Evolutionary conservation across 163 green algal species (phyloP), one percentile per base, ranked within the genome.

Genomic region (Coccomyxa subellipsoidea): DNA sequence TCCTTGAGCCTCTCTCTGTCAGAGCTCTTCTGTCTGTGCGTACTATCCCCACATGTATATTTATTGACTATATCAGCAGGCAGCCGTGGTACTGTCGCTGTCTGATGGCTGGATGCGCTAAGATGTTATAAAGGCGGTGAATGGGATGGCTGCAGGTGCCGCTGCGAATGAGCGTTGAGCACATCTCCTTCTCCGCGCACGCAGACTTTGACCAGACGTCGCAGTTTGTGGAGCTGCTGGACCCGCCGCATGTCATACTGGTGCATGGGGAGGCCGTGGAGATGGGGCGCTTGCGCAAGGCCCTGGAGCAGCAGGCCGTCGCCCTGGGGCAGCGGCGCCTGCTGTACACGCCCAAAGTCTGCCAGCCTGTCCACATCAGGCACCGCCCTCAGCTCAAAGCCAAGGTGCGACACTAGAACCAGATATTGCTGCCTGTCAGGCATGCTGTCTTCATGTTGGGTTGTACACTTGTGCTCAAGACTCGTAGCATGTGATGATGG

Each of bases 171-270:
- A 85, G 90, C 25, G 96, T 99, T 38, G 93, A 98, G 79, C 93
- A 95, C 84, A 98, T 99, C 77, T 97, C 91, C 71, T 99, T 99
- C 89, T 97, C 92, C 18, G 97, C 97, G 29, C 97, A 99, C 83
- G 96, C 96, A 25, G 97, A 99, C 88, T 99, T 94, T 83, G 87
- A 94, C 29, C 96, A 99, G 89, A 99, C 97, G 8, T 92, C 88
- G n/a, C 89, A 93, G 38, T 99, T 99, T 84, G 79, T 99, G 54
- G 92, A 98, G 54, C 54, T 81, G 32, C 88, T 99, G 32, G 71
- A 86, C 34, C 96, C 96, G 21, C 91, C 93, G 4, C 93, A 99
- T 84, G 94, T 99, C 54, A 91, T 99, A 79, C 89, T 99, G 81
- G 97, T 99, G 40, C 97, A 99, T 83, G 97, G 97, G 7, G 97